Percentiles rank a stretch among this genome's conserved stretches.
Conservation (phyloP, 1,284 basidiomycete species). For the Papiliotrema nemorosa region DNA sequence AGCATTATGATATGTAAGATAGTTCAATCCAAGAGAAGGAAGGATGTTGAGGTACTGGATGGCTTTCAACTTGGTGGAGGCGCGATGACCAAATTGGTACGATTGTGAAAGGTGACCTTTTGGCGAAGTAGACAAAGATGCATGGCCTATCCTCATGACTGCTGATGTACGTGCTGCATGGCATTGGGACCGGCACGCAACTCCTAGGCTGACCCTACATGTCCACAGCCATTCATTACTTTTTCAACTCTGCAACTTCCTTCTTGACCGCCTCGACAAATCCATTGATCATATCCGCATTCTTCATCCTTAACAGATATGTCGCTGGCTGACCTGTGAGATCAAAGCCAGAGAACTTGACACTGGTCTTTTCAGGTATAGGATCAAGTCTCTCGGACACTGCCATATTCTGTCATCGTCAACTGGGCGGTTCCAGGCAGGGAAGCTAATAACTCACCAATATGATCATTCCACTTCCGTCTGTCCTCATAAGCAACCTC, state of each 20-base stretch:
- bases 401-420: constrained; percentile 37
- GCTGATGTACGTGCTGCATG: too few relatives aligned
- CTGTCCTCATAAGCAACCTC: constrained; percentile 43
- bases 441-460: constrained; percentile 31
- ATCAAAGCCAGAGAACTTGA: constrained; percentile 40
- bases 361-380: constrained; percentile 17
- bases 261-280: constrained; percentile 62
- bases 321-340: constrained; percentile 54
- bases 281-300: constrained; percentile 59
- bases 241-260: constrained; percentile 54
- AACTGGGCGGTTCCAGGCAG: background rate
- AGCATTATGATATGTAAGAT: too few relatives aligned
- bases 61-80: too few relatives aligned
- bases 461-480: constrained; percentile 39
- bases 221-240: too few relatives aligned
- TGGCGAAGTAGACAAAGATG: too few relatives aligned
- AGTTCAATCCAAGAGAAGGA: too few relatives aligned
- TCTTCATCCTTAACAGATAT: constrained; percentile 64
- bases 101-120: too few relatives aligned
- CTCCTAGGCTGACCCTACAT: too few relatives aligned
- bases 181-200: too few relatives aligned
- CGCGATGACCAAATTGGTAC: too few relatives aligned
- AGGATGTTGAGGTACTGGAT: too few relatives aligned
- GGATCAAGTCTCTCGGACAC: constrained; percentile 24
- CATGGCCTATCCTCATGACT: too few relatives aligned